Conservation (phyloP, 1,139 yeast genomes). For the Kodamaea anthophila region DNA sequence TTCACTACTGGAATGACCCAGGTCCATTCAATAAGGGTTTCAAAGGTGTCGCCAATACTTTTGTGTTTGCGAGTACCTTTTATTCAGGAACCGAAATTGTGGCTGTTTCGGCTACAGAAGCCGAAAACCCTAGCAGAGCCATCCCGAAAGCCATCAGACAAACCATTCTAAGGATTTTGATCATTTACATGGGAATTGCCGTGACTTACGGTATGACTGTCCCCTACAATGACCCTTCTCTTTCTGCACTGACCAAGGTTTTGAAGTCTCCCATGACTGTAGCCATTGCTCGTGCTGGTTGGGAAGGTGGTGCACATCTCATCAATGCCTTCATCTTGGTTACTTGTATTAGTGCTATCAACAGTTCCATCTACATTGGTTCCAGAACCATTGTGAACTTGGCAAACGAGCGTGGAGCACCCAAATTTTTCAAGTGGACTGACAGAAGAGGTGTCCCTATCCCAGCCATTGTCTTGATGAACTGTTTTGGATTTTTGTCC, state of each 20-base stretch:
- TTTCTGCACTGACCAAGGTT: constrained; percentile 19
- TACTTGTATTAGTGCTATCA: constrained; percentile 50
- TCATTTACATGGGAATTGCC: constrained; percentile 51
- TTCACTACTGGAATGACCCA: constrained; percentile 48
- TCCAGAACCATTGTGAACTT: constrained; percentile 47
- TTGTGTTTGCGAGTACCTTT: constrained; percentile 62
- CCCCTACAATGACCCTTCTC: constrained; percentile 41
- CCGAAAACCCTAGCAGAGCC: constrained; percentile 49
- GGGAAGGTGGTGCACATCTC: constrained; percentile 44
- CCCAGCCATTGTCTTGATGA: constrained; percentile 42
- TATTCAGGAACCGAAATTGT: constrained; percentile 55
- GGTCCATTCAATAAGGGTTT: constrained; percentile 33
- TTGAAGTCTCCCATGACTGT: constrained; percentile 41
- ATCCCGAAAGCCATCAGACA: constrained; percentile 56
- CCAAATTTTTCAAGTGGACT: constrained; percentile 35
- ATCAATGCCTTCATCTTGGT: constrained; percentile 46
- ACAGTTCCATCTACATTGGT: constrained; percentile 48
- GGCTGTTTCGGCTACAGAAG: constrained; percentile 52
- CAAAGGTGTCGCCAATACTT: constrained; percentile 59
- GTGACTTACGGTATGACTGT: constrained; percentile 50
- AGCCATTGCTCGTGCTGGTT: constrained; percentile 42
- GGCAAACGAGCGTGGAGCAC: constrained; percentile 47
- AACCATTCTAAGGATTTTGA: constrained; percentile 46
- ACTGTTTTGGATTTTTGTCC: constrained; percentile 45
- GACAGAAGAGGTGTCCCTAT: constrained; percentile 46